Evolutionary conservation across 345 rosid genomes (phyloP), one percentile per base, ranked within the genome.

Genomic region (Toxicodendron radicans): DNA sequence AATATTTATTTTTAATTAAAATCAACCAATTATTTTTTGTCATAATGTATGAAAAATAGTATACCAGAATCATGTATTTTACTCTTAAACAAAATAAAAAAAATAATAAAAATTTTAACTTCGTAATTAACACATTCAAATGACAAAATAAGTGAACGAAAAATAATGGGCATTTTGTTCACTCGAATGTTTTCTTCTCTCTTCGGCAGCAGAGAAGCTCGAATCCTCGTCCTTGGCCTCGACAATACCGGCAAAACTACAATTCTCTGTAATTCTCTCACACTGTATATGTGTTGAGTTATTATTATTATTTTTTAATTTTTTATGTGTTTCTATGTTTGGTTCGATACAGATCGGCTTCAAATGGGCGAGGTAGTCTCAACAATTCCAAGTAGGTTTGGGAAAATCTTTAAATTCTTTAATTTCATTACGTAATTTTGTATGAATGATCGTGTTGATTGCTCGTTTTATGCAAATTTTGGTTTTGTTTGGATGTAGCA

Each of bases 341-440:
- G 70, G 27, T 16, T 23, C 65, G 21, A 43, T 64, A n/a, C 89
- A 92, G 98, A 92, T 95, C 92, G 98, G 87, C 90, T 90, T 76
- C 98, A 95, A 89, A 95, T 95, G 95, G 97, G 99, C 10, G 98
- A 95, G 79, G 98, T 92, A 61, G 97, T 92, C 48, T 92, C 97
- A 45, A 95, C 95, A 58, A 95, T 95, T 80, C 97, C 99, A 51
- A 94, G 97, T 92, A 33, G 10, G 68, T 72, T 46, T 35, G 14
- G 12, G 16, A 0, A 18, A 30, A 16, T 0, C 32, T 51, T 11
- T 1, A 2, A 24, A 57, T 18, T 5, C 10, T 43, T 53, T 7
- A 3, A 23, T 20, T 66, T 21, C 1, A 35, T 23, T 20, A 1
- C 43, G 24, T 45, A 0, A 71, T 20, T 35, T 56, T 56, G 73